Base-by-base conservation (phyloP, 169 alveolate genomes). In the Blepharisma undulans region DNA sequence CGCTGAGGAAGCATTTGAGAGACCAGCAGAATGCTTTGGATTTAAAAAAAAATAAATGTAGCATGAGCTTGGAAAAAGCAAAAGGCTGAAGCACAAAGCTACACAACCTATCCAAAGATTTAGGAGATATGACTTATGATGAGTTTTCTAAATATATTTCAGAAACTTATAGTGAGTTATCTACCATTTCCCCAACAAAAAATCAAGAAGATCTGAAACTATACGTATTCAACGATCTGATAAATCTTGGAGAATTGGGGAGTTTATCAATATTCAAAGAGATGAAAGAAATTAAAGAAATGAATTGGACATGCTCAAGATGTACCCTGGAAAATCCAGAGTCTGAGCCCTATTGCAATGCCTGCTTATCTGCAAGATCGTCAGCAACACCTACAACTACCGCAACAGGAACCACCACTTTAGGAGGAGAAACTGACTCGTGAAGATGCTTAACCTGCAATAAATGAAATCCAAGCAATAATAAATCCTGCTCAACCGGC, bases 11-110 rank as follows among this genome's bases (percentile, higher is more conserved):
- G 29, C 10, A 6, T 6, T 16, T 72, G 33, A 86, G 30, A 72
- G 91, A 86, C 12, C 91, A 86, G 29, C 66, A 16, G 12, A 0
- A 19, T 10, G 80, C 84, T 71, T 6, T 86, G 5, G 84, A 86
- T 21, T 0, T 48, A n/a, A 29, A 71, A 27, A 86, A 85, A 29
- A 27, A 66, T 10, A 86, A 33, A 72, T 61, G 8, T 34, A 86
- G 22, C 22, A 86, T 66, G 27, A 86, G 71, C 12, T 60, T 86
- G 7, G 91, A 86, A 61, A 32, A 85, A 22, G 7, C 72, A 0
- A 16, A 16, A 1, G 72, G 19, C n/a, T 82, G 89, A 72, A 72
- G 76, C 10, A 82, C 27, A 32, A 72, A 82, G 19, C 78, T 82
- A 2, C 66, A 48, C 1, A 10, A 12, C 14, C 14, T 48, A 48